phyloP scores from a whole-genome alignment of 345 rosid genomes.

The Populus deltoides region DNA sequence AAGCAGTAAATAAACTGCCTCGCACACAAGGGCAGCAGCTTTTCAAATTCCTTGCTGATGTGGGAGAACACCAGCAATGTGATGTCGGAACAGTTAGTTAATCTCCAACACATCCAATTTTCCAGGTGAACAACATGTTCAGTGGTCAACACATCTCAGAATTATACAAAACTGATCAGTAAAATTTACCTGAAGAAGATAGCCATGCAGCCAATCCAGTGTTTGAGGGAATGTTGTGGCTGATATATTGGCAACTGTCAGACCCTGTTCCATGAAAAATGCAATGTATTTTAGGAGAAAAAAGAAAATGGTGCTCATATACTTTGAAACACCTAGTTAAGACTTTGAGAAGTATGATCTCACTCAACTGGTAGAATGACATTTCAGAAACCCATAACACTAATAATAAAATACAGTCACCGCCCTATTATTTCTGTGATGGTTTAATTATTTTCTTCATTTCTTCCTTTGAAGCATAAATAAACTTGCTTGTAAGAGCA shows the following conservation, averaged over 20 bases:
- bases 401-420: neutral
- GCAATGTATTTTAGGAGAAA: slow-evolving; percentile 15
- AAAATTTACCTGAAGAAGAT: slow-evolving; percentile 72
- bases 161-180: slow-evolving; percentile 1
- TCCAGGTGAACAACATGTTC: neutral
- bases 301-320: neutral
- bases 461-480: neutral
- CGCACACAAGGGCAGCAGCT: neutral
- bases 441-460: neutral
- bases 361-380: neutral
- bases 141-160: neutral
- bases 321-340: neutral
- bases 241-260: slow-evolving; percentile 69
- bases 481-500: neutral
- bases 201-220: slow-evolving; percentile 2
- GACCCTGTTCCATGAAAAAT: slow-evolving; percentile 33
- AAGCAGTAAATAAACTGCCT: slow-evolving; percentile 2
- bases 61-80: neutral
- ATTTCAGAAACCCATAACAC: neutral
- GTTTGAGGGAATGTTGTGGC: slow-evolving; percentile 92
- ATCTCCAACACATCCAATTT: neutral
- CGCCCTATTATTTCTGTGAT: neutral
- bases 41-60: neutral
- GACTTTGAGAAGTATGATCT: neutral
- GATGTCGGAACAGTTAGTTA: neutral